These are phyloP conservation scores for Colletotrichum limetticola DNA, from an alignment of 2,329 filamentous ascomycete species.

Conservation along the genomic window DNA sequence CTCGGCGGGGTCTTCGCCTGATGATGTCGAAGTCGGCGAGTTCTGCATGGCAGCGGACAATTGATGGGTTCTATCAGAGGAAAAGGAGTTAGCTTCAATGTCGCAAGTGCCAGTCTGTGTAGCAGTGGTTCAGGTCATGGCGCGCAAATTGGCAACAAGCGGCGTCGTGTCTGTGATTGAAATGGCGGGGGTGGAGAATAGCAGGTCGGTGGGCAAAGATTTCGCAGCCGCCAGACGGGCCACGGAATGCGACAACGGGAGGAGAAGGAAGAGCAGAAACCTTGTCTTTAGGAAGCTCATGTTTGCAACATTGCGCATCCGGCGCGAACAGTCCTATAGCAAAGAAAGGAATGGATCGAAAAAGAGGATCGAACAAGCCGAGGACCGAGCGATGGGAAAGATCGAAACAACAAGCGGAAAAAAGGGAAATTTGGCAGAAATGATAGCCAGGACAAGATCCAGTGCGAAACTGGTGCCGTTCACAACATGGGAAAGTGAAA, in stretches of 20 bases:
- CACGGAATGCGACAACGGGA: constrained; percentile 21
- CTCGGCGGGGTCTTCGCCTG: constrained; percentile 85
- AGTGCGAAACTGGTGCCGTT: constrained; percentile 29
- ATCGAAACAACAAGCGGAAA: constrained; percentile 16
- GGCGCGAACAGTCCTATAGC: constrained; percentile 23
- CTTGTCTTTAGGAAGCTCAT: constrained; percentile 59
- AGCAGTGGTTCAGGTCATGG: background rate
- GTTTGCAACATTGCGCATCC: constrained; percentile 49
- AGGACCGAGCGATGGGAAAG: constrained; percentile 28
- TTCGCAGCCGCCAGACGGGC: constrained; percentile 19
- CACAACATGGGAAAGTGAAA: constrained; percentile 33
- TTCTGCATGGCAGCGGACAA: constrained; percentile 67
- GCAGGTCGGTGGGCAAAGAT: constrained; percentile 27
- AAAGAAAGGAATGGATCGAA: constrained; percentile 4
- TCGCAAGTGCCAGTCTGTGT: background rate
- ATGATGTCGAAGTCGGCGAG: constrained; percentile 81
- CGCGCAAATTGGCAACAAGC: constrained; percentile 6
- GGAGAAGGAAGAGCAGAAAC: constrained; percentile 39
- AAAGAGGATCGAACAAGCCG: constrained; percentile 19
- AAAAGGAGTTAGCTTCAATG: constrained; percentile 35
- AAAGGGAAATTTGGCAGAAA: constrained; percentile 17
- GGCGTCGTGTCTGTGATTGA: constrained; percentile 16
- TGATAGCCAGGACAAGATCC: constrained; percentile 28
- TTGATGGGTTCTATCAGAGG: constrained; percentile 61
- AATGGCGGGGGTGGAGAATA: constrained; percentile 32